These are phyloP conservation scores for Trichothecium sympodiale DNA, from an alignment of 2,329 filamentous ascomycete genomes.

Conservation along the genomic window DNA sequence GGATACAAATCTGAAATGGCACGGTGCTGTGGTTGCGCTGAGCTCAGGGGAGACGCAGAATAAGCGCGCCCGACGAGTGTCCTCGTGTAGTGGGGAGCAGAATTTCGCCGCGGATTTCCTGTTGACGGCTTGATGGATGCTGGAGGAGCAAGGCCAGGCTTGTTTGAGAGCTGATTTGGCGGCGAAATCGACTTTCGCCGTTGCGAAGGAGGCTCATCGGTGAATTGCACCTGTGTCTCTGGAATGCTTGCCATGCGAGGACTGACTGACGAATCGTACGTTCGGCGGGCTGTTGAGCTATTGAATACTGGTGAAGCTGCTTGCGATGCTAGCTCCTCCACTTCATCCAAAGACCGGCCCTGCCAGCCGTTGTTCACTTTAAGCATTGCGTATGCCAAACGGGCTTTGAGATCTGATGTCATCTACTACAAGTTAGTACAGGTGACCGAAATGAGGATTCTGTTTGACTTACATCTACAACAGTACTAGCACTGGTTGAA, in stretches of 20 bases:
- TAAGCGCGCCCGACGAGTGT: conserved; percentile 37
- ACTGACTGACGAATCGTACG: conserved; percentile 42
- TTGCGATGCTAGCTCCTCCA: conserved; percentile 64
- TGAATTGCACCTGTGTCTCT: not conserved
- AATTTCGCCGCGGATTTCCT: conserved; percentile 35
- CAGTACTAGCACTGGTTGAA: conserved; percentile 53
- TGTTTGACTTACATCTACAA: conserved; percentile 57
- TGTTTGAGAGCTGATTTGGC: conserved; percentile 10
- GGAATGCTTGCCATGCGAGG: conserved; percentile 28
- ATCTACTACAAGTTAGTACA: conserved; percentile 36
- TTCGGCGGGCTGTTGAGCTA: conserved; percentile 41
- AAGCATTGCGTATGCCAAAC: conserved; percentile 85
- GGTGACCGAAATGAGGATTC: not conserved
- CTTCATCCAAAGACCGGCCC: conserved; percentile 62
- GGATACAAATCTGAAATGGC: conserved; percentile 45
- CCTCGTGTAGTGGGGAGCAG: conserved; percentile 36
- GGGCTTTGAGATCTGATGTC: conserved; percentile 68
- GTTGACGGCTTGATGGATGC: conserved; percentile 42
- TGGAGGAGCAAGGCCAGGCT: conserved; percentile 36
- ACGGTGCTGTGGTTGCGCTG: conserved; percentile 23
- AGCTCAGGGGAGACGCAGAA: conserved; percentile 34
- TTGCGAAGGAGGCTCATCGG: conserved; percentile 1
- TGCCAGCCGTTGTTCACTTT: conserved; percentile 91
- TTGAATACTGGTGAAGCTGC: conserved; percentile 52
- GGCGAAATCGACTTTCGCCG: conserved; percentile 1